These are phyloP conservation scores for Phytophthora sojae DNA, from an alignment of 352 stramenopile genomes.

Conservation along the genomic window DNA sequence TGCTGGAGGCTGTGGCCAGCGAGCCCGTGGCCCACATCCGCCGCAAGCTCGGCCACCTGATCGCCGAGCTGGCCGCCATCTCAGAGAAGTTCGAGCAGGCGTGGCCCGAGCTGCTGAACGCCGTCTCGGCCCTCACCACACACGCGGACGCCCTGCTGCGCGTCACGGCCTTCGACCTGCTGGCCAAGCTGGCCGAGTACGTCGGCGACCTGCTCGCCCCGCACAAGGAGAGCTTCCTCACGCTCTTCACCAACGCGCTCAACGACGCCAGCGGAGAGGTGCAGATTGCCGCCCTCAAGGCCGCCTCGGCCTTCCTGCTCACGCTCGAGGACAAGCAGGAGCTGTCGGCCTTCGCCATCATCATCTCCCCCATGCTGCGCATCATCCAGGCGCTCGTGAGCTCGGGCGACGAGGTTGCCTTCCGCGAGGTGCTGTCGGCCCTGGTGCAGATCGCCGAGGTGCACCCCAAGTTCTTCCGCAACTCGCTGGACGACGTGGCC, in stretches of 20 bases:
- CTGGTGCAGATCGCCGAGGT: conserved; percentile 81
- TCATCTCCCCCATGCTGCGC: conserved; percentile 77
- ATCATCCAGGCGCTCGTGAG: conserved; percentile 78
- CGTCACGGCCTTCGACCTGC: conserved; percentile 80
- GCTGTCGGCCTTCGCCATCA: conserved; percentile 69
- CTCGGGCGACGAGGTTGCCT: conserved; percentile 62
- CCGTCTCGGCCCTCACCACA: conserved; percentile 68
- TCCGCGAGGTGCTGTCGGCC: conserved; percentile 76
- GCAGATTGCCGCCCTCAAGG: conserved; percentile 79
- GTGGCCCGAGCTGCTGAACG: conserved; percentile 79
- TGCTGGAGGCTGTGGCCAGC: conserved; percentile 69
- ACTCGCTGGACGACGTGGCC: conserved; percentile 69
- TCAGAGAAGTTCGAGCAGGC: conserved; percentile 57
- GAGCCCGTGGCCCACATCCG: conserved; percentile 82
- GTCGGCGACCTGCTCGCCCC: conserved; percentile 65
- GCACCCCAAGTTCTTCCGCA: conserved; percentile 87
- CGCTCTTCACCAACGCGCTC: conserved; percentile 76
- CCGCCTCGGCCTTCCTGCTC: conserved; percentile 73
- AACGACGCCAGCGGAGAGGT: conserved; percentile 71
- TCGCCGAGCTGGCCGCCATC: conserved; percentile 77
- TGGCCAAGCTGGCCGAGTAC: conserved; percentile 81
- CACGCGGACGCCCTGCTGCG: conserved; percentile 65
- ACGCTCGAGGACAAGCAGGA: conserved; percentile 79
- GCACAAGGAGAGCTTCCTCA: conserved; percentile 85
- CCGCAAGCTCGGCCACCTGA: conserved; percentile 81